A percentile compares a stretch with the other conserved stretches of the same genome.
These are phyloP conservation scores for Chaetomiaceae sp. DNA, from an alignment of 2,329 filamentous ascomycete species.

Conservation along the genomic window DNA sequence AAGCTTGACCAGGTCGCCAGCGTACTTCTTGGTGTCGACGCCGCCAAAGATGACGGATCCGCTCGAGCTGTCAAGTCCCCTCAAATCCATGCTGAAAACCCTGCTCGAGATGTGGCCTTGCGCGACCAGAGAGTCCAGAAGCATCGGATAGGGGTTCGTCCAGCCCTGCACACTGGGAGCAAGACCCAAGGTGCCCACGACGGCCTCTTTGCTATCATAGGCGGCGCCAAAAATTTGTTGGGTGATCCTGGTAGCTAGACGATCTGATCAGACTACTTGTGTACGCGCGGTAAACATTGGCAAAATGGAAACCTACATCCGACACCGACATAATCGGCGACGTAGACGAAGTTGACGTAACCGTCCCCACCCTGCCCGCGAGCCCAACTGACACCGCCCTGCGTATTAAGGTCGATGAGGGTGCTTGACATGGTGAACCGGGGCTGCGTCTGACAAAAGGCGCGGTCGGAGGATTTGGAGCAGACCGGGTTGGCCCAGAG, in stretches of 20 bases:
- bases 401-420: neutral
- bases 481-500: conserved; percentile 18
- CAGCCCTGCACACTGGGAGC: neutral
- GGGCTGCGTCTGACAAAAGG: conserved; percentile 8
- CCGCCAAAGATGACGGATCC: conserved; percentile 48
- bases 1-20: conserved; percentile 49
- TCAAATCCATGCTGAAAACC: conserved; percentile 18
- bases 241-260: conserved; percentile 6
- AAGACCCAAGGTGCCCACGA: conserved; percentile 2
- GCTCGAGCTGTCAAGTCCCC: neutral
- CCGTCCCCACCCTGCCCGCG: too few relatives aligned
- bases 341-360: neutral
- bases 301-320: neutral
- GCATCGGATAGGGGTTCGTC: conserved; percentile 5
- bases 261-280: neutral
- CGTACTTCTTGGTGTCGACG: conserved; percentile 52
- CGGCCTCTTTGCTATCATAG: neutral
- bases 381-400: neutral
- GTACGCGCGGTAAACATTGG: too few relatives aligned
- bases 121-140: conserved; percentile 13
- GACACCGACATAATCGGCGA: conserved; percentile 1
- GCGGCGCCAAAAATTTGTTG: conserved; percentile 12
- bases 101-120: conserved; percentile 15
- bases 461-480: neutral
- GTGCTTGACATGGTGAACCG: conserved; percentile 1